Evolutionary conservation across 2,329 filamentous ascomycete genomes (phyloP), one percentile per base, ranked within the genome.

Genomic region (Hortaea werneckii): DNA sequence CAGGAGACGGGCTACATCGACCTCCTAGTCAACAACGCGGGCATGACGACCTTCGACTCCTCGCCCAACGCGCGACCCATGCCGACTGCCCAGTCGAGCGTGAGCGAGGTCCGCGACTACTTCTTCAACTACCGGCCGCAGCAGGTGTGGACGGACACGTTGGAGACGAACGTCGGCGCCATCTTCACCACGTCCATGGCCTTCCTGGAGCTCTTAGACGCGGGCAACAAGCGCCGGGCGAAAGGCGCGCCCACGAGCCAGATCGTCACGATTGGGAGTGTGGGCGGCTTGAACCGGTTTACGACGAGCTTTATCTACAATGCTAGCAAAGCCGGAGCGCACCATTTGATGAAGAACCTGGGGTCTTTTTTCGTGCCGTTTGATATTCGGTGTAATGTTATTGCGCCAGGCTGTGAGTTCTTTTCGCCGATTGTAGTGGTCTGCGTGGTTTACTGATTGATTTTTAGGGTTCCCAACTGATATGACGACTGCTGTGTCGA

Each of bases 1-100:
- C 50, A 58, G 6, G 67, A 75, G 27, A 57, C 57, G 3, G 69
- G 67, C 37, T 67, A 73, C 51, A 67, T 77, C 46, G 73, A 78
- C 53, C 65, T 77, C 26, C 61, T 77, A 0, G 65, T 77, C 55
- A 53, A 53, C 40, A 77, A 77, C 51, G 73, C 73, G 11, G 74
- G 75, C 27, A 62, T 71, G 46, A 59, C 59, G 5, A 58, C 59
- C 13, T 55, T 49, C 43, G 59, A 61, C 46, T 42, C 47, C 39
- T 48, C 45, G 8, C 58, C 60, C 35, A 54, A 62, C 42, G 54
- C 59, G 13, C 70, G 73, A 0, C 72, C 74, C 0, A 56, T 66
- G 42, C 67, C 64, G 32, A 61, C 52, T 5, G 40, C 46, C 0
- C 55, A 62, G 30, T 54, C 53, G 5, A 53, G 57, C 2, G 46